Evolutionary conservation across 495 filamentous ascomycete genomes (phyloP).

Genomic region (Penicillium cosmopolitanum): DNA sequence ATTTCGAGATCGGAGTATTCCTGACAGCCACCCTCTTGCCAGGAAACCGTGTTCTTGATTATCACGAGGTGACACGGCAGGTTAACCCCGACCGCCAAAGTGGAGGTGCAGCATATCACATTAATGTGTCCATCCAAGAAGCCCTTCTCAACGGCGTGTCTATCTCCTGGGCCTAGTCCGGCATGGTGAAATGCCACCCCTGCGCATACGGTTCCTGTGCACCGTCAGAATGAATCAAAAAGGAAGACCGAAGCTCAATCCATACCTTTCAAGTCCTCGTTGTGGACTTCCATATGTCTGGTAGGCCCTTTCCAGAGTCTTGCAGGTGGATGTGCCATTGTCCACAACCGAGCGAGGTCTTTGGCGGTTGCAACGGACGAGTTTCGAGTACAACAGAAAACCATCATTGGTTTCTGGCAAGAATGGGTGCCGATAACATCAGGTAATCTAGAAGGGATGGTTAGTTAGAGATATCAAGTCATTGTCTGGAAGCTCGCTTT

Average conservation of each 20-base stretch:
- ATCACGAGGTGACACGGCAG: conserved; percentile 91
- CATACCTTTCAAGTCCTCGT: conserved; percentile 65
- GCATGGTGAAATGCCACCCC: conserved; percentile 96
- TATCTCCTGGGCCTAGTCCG: conserved; percentile 74
- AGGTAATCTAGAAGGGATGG: conserved; percentile 54
- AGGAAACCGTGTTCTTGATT: conserved; percentile 85
- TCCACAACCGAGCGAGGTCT: conserved; percentile 69
- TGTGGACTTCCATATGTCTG: conserved; percentile 56
- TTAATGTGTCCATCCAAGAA: conserved; percentile 78
- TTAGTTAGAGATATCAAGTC: conserved; percentile 4
- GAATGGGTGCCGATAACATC: conserved; percentile 78
- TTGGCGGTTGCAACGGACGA: conserved; percentile 78
- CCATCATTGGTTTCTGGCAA: conserved; percentile 81
- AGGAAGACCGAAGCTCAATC: background rate
- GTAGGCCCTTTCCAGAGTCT: conserved; percentile 71
- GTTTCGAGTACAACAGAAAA: conserved; percentile 89
- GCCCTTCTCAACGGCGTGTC: conserved; percentile 68
- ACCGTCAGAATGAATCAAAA: background rate
- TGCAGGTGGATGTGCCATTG: conserved; percentile 54
- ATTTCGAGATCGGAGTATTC: conserved; percentile 93
- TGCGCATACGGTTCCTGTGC: conserved; percentile 56
- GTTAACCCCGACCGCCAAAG: conserved; percentile 91
- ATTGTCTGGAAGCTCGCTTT: background rate
- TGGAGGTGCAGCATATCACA: conserved; percentile 95
- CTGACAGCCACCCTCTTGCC: conserved; percentile 61